These are phyloP conservation scores for Mallotus nudiflorus DNA, from an alignment of 345 rosid genomes.

Conservation along the genomic window DNA sequence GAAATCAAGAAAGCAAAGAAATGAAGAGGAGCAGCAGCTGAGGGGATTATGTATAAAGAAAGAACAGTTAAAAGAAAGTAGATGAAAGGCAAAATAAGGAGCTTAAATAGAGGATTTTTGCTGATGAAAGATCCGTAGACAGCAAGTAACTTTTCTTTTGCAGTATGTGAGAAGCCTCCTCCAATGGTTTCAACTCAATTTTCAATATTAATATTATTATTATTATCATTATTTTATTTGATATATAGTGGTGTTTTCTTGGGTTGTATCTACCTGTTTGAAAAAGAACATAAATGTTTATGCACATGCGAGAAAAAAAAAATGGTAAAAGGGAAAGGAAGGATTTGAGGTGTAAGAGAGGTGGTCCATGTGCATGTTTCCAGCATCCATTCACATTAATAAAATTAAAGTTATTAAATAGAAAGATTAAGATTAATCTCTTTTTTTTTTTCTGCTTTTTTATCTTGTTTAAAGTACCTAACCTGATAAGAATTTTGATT, in stretches of 20 bases:
- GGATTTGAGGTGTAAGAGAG: neutral
- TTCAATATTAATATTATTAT: too few species aligned
- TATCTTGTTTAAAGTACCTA: constrained; percentile 30
- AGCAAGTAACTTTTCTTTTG: constrained; percentile 51
- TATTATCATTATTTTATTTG: too few species aligned
- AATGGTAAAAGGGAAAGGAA: constrained; percentile 19
- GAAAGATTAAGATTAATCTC: too few species aligned
- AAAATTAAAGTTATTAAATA: neutral
- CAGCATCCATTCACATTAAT: neutral
- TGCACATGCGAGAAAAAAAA: too few species aligned
- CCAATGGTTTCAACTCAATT: neutral
- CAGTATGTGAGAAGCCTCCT: constrained; percentile 43
- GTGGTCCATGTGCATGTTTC: constrained; percentile 2
- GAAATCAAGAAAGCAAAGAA: neutral
- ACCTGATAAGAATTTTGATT: constrained; percentile 14
- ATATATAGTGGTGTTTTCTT: constrained; percentile 13
- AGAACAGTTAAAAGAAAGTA: constrained; percentile 55
- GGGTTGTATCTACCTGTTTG: constrained; percentile 45
- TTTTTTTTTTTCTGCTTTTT: too few species aligned
- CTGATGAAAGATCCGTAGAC: constrained; percentile 64
- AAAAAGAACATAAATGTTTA: constrained; percentile 36
- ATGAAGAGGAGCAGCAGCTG: constrained; percentile 11
- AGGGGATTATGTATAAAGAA: constrained; percentile 24
- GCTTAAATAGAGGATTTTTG: constrained; percentile 64
- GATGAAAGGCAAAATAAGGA: constrained; percentile 28